Evolutionary conservation across 2,329 filamentous ascomycete genomes (phyloP).

Genomic region (Exophiala xenobiotica): DNA sequence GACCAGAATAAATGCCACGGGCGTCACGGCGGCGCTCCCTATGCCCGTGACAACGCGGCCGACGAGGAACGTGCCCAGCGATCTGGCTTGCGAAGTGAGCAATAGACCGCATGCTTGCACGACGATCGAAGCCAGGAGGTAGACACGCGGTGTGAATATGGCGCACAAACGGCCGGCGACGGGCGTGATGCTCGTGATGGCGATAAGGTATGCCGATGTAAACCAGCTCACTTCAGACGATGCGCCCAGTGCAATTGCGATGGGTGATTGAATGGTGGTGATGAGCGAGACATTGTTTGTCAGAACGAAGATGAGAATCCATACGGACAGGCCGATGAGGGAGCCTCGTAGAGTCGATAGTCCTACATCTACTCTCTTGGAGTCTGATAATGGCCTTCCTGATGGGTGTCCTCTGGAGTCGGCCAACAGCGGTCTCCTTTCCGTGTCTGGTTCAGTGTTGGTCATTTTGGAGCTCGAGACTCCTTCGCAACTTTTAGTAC

Average conservation of each 20-base stretch:
- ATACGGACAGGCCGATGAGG: constrained; percentile 27
- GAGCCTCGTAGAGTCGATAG: constrained; percentile 18
- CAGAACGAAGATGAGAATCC: constrained; percentile 29
- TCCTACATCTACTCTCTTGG: not conserved
- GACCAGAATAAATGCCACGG: constrained; percentile 71
- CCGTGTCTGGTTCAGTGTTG: not conserved
- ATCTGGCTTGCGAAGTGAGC: constrained; percentile 61
- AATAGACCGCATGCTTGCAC: constrained; percentile 62
- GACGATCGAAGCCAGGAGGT: constrained; percentile 62
- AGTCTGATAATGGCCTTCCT: not conserved
- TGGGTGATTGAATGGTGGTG: constrained; percentile 74
- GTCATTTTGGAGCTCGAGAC: not conserved
- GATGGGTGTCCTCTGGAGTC: not conserved
- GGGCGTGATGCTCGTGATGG: constrained; percentile 61
- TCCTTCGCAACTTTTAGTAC: too few relatives aligned
- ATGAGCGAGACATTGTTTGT: constrained; percentile 71
- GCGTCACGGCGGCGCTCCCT: constrained; percentile 70
- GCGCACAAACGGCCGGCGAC: constrained; percentile 69
- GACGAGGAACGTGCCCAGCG: constrained; percentile 63
- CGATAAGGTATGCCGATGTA: constrained; percentile 72
- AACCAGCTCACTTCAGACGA: constrained; percentile 78
- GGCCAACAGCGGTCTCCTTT: not conserved
- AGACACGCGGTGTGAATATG: constrained; percentile 65
- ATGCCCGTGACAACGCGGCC: constrained; percentile 68
- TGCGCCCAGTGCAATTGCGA: constrained; percentile 71